Conservation (phyloP, 164 flowering plant genomes). For the Kalanchoe fedtschenkoi region DNA sequence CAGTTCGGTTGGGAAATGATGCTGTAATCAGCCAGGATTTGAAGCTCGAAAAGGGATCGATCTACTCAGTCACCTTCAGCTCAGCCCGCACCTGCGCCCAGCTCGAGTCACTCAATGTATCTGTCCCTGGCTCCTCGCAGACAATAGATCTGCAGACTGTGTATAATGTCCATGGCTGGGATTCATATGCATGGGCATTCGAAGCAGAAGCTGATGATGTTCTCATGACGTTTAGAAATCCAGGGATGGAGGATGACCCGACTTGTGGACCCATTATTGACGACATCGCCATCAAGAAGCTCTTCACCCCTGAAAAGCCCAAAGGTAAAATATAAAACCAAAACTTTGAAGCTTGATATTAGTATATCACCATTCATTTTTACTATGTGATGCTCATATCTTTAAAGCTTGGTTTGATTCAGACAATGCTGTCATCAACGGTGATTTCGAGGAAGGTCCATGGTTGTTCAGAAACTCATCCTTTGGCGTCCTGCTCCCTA, state of each 20-base stretch:
- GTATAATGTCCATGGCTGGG: conserved; percentile 87
- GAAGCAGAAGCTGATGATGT: conserved; percentile 43
- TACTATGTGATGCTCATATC: not conserved
- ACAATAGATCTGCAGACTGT: conserved; percentile 85
- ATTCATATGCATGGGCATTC: conserved; percentile 77
- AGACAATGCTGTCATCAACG: conserved; percentile 80
- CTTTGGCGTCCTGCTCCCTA: conserved; percentile 83
- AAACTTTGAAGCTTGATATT: not conserved
- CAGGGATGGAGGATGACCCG: conserved; percentile 97
- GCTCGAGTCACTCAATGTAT: conserved; percentile 78
- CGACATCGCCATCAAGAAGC: conserved; percentile 85
- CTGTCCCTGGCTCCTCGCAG: conserved; percentile 62
- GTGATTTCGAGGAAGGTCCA: conserved; percentile 94
- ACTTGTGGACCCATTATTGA: conserved; percentile 96
- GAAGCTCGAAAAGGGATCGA: conserved; percentile 63
- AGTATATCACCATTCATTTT: no score
- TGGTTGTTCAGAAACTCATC: conserved; percentile 78
- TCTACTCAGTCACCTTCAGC: conserved; percentile 75
- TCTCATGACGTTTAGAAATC: conserved; percentile 45
- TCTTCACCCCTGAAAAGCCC: conserved; percentile 61
- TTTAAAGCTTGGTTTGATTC: no score
- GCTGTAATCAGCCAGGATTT: conserved; percentile 80
- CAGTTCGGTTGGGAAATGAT: conserved; percentile 80
- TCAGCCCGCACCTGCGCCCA: conserved; percentile 98
- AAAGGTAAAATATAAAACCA: conserved; percentile 40